A percentile compares a stretch with the other conserved stretches of the same genome.
Evolutionary conservation across 331 rosid genomes (phyloP).

Genomic region (Telfairia occidentalis): DNA sequence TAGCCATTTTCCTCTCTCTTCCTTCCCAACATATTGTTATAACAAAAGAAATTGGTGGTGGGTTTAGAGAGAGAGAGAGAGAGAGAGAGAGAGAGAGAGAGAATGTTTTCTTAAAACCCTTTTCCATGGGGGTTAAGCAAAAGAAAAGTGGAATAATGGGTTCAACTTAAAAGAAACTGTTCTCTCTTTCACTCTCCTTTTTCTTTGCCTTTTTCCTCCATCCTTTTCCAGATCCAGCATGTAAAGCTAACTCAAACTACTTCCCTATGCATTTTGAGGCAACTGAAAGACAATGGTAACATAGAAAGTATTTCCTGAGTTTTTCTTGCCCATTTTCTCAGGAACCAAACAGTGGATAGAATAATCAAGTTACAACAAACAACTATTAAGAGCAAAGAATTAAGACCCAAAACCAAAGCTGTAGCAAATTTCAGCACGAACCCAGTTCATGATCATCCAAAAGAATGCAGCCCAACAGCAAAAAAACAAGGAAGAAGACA

Average conservation of each 20-base stretch:
- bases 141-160: background rate
- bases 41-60: background rate
- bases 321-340: background rate
- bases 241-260: constrained; percentile 42
- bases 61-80: background rate
- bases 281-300: background rate
- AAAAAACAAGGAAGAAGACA: background rate
- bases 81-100: background rate
- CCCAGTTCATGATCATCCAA: constrained; percentile 3
- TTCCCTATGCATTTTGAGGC: constrained; percentile 15
- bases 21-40: background rate
- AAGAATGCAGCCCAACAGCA: background rate
- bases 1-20: background rate
- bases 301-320: background rate
- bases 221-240: constrained; percentile 48
- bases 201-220: constrained; percentile 18
- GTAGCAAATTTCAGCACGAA: background rate
- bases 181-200: constrained; percentile 20
- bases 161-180: constrained; percentile 17
- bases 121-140: constrained; percentile 3
- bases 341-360: background rate
- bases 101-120: background rate
- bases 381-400: background rate
- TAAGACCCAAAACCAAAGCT: background rate
- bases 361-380: background rate